phyloP scores from a whole-genome alignment of 1,284 basidiomycete genomes.

The Neolentinus lepideus region DNA sequence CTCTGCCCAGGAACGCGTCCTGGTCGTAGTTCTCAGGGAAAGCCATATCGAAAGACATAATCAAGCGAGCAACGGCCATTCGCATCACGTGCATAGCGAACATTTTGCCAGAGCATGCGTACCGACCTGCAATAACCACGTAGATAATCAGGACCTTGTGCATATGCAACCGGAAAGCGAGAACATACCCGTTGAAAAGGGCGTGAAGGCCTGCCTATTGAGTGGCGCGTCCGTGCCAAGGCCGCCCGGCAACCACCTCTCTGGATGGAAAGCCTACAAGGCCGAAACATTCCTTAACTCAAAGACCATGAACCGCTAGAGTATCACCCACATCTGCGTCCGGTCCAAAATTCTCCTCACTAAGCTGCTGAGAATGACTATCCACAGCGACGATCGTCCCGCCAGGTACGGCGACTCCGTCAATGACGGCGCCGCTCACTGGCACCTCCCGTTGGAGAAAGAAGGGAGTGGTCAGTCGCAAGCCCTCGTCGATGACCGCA shows the following conservation, averaged over 20 bases:
- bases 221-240: slow-evolving; percentile 1
- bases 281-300: background rate
- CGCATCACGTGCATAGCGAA: slow-evolving; percentile 9
- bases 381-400: slow-evolving; percentile 11
- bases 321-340: slow-evolving; percentile 6
- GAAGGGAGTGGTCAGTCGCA: slow-evolving; percentile 12
- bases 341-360: slow-evolving; percentile 11
- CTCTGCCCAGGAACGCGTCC: slow-evolving; percentile 1
- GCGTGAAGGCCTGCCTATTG: slow-evolving; percentile 2
- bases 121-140: slow-evolving; percentile 1
- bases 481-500: slow-evolving; percentile 11
- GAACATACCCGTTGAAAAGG: slow-evolving; percentile 1
- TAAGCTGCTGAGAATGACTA: slow-evolving; percentile 10
- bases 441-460: slow-evolving; percentile 11
- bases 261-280: slow-evolving; percentile 2
- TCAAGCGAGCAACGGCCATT: slow-evolving; percentile 7
- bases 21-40: slow-evolving; percentile 4
- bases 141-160: background rate
- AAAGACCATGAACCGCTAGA: background rate
- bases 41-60: slow-evolving; percentile 8
- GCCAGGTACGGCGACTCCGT: slow-evolving; percentile 8
- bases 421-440: slow-evolving; percentile 5
- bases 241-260: slow-evolving; percentile 5
- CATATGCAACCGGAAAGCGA: background rate
- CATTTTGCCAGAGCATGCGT: slow-evolving; percentile 8